phyloP scores from a whole-genome alignment of 768 basidiomycete genomes.

The Candolleomyces aberdarensis region DNA sequence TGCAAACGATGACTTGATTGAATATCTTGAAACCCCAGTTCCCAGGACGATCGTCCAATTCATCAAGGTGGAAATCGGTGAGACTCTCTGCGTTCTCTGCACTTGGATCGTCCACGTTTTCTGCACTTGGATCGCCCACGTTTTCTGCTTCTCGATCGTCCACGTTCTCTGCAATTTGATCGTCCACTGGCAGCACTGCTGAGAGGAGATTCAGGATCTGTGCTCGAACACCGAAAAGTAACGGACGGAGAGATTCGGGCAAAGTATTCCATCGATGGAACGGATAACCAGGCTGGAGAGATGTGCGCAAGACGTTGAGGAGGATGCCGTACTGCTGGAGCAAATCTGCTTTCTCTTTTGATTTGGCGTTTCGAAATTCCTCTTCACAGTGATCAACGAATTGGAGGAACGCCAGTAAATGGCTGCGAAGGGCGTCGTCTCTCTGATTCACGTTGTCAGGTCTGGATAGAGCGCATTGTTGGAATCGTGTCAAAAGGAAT shows the following conservation, averaged over 20 bases:
- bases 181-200: too few species aligned
- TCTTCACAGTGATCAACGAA: not conserved
- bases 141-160: not conserved
- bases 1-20: not conserved
- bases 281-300: not conserved
- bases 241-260: not conserved
- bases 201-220: not conserved
- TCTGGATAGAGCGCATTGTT: not conserved
- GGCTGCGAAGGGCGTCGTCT: not conserved
- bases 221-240: not conserved
- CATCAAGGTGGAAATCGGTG: not conserved
- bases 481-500: not conserved
- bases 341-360: not conserved
- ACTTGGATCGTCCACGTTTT: not conserved
- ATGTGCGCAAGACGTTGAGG: not conserved
- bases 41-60: conserved; percentile 4
- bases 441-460: not conserved
- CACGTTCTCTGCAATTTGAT: not conserved
- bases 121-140: not conserved
- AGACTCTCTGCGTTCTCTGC: not conserved
- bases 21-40: not conserved
- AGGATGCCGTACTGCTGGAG: not conserved
- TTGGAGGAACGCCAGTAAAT: not conserved
- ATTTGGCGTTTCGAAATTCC: not conserved
- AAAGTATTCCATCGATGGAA: not conserved